phyloP scores from a whole-genome alignment of 2,329 filamentous ascomycete species.

The Chaetomiaceae sp. region DNA sequence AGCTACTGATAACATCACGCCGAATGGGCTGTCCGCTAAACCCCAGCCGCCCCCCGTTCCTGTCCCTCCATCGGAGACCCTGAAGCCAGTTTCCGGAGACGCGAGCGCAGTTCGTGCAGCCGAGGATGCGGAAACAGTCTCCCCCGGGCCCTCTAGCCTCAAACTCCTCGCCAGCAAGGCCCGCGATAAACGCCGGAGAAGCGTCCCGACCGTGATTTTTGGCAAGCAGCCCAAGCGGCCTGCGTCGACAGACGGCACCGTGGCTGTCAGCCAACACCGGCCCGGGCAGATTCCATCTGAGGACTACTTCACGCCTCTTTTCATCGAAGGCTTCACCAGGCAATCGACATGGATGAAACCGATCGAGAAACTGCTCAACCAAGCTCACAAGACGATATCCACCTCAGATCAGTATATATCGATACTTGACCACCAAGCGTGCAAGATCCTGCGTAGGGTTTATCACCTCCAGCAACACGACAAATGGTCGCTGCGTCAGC shows the following conservation, averaged over 20 bases:
- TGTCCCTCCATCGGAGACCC: not conserved
- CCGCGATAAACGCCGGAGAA: constrained; percentile 57
- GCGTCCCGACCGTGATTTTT: constrained; percentile 72
- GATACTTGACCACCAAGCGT: constrained; percentile 81
- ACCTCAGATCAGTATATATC: constrained; percentile 80
- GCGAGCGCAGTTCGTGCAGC: not conserved
- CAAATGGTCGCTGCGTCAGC: constrained; percentile 87
- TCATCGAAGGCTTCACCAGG: constrained; percentile 53
- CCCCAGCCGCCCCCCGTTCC: not conserved
- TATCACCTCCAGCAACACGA: constrained; percentile 88
- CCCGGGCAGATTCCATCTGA: constrained; percentile 45
- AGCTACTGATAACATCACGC: not conserved
- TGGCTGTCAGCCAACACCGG: constrained; percentile 39
- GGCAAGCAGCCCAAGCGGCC: constrained; percentile 56
- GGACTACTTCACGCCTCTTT: constrained; percentile 61
- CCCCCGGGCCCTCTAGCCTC: constrained; percentile 16
- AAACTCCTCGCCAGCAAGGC: constrained; percentile 34
- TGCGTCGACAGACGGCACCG: constrained; percentile 34
- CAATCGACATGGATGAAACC: constrained; percentile 57
- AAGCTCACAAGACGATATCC: constrained; percentile 83
- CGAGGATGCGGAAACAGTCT: not conserved
- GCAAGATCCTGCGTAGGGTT: constrained; percentile 77
- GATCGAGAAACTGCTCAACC: constrained; percentile 67
- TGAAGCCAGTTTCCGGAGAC: not conserved
- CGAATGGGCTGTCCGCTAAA: not conserved